These are phyloP conservation scores for Acacia pycnantha DNA, from an alignment of 331 rosid genomes.

Conservation along the genomic window DNA sequence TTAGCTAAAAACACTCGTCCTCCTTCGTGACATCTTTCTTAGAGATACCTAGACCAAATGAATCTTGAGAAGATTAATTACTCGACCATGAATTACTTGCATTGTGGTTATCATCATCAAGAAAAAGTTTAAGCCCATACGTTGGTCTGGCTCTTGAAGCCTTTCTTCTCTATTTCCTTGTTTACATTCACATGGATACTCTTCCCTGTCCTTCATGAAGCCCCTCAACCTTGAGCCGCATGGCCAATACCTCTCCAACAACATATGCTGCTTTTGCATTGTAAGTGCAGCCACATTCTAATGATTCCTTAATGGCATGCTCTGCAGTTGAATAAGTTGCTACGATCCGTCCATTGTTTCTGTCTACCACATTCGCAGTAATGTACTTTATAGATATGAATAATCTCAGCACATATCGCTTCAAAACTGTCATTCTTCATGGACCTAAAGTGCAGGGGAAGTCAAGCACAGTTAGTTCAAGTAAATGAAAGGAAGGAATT, in stretches of 20 bases:
- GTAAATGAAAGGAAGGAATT: not conserved
- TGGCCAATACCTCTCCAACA: constrained; percentile 88
- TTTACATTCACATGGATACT: constrained; percentile 69
- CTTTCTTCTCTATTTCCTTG: constrained; percentile 85
- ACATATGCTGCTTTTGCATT: constrained; percentile 88
- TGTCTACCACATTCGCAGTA: constrained; percentile 81
- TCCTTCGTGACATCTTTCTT: not conserved
- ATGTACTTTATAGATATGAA: constrained; percentile 90
- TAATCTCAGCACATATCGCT: constrained; percentile 77
- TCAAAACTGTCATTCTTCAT: constrained; percentile 61
- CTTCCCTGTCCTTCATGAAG: constrained; percentile 76
- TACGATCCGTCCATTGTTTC: constrained; percentile 79
- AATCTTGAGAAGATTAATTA: constrained; percentile 25
- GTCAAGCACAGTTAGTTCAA: constrained; percentile 6
- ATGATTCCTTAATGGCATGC: constrained; percentile 68
- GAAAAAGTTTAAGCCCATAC: constrained; percentile 78
- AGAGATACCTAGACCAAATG: not conserved
- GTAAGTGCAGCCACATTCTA: constrained; percentile 83
- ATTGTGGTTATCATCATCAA: constrained; percentile 50
- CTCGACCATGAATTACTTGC: constrained; percentile 37
- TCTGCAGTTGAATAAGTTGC: constrained; percentile 75
- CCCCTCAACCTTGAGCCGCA: constrained; percentile 84
- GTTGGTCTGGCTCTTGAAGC: constrained; percentile 75
- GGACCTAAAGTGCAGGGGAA: constrained; percentile 22
- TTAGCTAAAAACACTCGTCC: too few relatives aligned